Percentiles rank a stretch among this genome's conserved stretches.
Conservation (phyloP, 768 basidiomycete genomes). For the Podaxis sp. region DNA sequence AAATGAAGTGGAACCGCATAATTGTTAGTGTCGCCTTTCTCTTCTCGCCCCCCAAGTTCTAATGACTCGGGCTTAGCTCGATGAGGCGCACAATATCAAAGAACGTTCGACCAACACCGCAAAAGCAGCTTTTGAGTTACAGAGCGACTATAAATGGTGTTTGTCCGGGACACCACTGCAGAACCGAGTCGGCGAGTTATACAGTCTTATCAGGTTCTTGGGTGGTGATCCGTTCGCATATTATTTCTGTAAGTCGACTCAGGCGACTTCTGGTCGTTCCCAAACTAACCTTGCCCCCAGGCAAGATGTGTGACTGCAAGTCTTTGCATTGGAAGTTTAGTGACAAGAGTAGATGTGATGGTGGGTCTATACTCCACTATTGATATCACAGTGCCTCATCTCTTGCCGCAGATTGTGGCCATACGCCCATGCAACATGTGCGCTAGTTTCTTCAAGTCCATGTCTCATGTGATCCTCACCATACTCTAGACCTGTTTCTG, state of each 20-base stretch:
- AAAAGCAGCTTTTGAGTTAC: slow-evolving; percentile 90
- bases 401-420: slow-evolving; percentile 60
- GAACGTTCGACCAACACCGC: slow-evolving; percentile 93
- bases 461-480: slow-evolving; percentile 13
- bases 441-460: slow-evolving; percentile 12
- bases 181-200: slow-evolving; percentile 97
- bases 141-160: slow-evolving; percentile 86
- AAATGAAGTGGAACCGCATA: slow-evolving; percentile 79
- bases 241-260: slow-evolving; percentile 71
- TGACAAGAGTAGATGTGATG: slow-evolving; percentile 79
- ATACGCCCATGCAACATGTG: slow-evolving; percentile 79
- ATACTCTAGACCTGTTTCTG: slow-evolving; percentile 79
- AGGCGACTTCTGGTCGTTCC: background rate
- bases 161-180: slow-evolving; percentile 95
- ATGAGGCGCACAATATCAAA: slow-evolving; percentile 98
- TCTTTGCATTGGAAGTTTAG: slow-evolving; percentile 92
- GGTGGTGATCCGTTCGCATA: slow-evolving; percentile 91
- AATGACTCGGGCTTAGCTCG: slow-evolving; percentile 46
- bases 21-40: slow-evolving; percentile 41
- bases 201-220: slow-evolving; percentile 88
- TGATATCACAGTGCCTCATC: background rate
- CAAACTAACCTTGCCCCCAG: slow-evolving; percentile 28
- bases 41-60: background rate
- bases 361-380: slow-evolving; percentile 32
- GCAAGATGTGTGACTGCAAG: slow-evolving; percentile 91